These are phyloP conservation scores for Daldinia bambusicola DNA, from an alignment of 495 filamentous ascomycete genomes.

Conservation along the genomic window DNA sequence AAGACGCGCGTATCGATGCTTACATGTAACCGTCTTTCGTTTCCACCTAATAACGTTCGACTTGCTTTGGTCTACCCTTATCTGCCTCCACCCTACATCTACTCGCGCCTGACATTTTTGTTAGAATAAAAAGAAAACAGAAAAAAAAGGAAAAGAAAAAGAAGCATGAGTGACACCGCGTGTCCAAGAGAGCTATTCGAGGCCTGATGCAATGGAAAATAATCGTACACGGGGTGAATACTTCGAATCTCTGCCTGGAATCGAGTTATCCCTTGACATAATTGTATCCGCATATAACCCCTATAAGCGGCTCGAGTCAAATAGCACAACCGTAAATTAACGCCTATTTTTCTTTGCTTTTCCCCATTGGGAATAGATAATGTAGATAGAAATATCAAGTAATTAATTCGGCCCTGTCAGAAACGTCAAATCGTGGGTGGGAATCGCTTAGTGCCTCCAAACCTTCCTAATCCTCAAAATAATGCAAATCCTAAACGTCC, in stretches of 20 bases:
- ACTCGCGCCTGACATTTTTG: conserved; percentile 23
- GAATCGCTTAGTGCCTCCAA: conserved; percentile 41
- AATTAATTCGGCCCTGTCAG: conserved; percentile 37
- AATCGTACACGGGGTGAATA: conserved; percentile 38
- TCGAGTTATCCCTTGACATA: conserved; percentile 7
- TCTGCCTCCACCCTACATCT: conserved; percentile 9
- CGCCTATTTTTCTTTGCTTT: conserved; percentile 38
- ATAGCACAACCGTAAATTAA: conserved; percentile 34
- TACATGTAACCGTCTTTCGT: conserved; percentile 21
- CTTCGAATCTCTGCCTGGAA: conserved; percentile 21
- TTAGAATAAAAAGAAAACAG: conserved; percentile 13
- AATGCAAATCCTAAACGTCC: conserved; percentile 45
- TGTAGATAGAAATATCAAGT: conserved; percentile 24
- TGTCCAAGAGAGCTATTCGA: conserved; percentile 2
- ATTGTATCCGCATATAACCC: conserved; percentile 12
- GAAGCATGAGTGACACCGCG: not conserved
- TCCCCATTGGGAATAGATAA: conserved; percentile 20
- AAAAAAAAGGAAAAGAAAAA: conserved; percentile 17
- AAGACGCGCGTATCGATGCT: not conserved
- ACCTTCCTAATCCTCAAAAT: conserved; percentile 33
- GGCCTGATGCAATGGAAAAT: conserved; percentile 13
- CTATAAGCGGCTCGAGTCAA: conserved; percentile 14
- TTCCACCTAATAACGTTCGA: conserved; percentile 13
- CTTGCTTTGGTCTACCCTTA: conserved; percentile 22
- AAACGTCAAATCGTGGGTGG: conserved; percentile 44